Evolutionary conservation across 768 basidiomycete genomes (phyloP).

Genomic region (Pleurotus giganteus): DNA sequence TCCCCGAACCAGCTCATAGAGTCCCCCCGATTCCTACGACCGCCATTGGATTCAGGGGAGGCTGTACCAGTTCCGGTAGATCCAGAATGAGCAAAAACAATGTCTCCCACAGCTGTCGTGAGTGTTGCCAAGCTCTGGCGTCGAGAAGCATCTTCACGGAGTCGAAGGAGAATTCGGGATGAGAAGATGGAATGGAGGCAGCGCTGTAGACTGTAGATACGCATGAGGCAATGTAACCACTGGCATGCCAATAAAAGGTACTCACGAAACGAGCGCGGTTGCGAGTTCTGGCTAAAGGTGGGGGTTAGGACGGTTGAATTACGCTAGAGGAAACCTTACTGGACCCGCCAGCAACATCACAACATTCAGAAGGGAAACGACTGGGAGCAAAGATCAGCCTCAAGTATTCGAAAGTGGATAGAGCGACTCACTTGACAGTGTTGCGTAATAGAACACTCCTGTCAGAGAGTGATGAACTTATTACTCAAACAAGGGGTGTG

Average conservation of each 20-base stretch:
- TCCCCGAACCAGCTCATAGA: background rate
- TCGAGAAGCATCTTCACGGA: background rate
- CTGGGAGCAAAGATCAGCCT: background rate
- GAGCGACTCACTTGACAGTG: background rate
- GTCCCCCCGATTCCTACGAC: background rate
- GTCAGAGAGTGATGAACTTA: background rate
- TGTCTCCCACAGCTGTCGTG: background rate
- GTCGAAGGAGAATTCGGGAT: background rate
- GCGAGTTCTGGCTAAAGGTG: no score
- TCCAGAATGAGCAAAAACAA: no score
- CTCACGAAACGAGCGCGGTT: background rate
- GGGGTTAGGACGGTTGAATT: no score
- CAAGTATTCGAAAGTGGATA: no score
- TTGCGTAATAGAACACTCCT: background rate
- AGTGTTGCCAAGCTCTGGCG: background rate
- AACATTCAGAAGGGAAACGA: background rate
- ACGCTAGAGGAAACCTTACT: background rate
- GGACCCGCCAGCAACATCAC: background rate
- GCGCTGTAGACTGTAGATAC: background rate
- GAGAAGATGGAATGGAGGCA: background rate
- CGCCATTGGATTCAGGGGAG: no score
- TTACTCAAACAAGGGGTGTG: no score
- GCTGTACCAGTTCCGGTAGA: no score
- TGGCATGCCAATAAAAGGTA: no score
- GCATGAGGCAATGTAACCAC: no score